A percentile compares a stretch with the other conserved stretches of the same genome.
phyloP scores from a whole-genome alignment of 2,329 filamentous ascomycete genomes.

The Neurospora sp. region DNA sequence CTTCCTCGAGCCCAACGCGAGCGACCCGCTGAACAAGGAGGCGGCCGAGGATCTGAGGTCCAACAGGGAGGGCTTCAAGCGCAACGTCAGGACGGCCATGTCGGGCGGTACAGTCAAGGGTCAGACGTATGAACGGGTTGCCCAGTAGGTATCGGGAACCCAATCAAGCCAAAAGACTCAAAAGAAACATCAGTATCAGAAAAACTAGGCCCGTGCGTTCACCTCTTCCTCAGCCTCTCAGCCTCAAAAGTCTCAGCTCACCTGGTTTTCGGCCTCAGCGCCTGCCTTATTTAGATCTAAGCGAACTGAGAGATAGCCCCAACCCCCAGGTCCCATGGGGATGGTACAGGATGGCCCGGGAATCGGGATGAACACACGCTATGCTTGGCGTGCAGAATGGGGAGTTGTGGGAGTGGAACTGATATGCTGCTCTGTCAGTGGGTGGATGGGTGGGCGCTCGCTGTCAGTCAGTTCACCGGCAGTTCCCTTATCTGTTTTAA shows the following conservation, averaged over 20 bases:
- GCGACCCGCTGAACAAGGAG: constrained; percentile 96
- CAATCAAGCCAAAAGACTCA: constrained; percentile 1
- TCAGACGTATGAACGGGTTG: constrained; percentile 65
- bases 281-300: background rate
- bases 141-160: background rate
- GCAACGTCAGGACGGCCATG: constrained; percentile 82
- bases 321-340: background rate
- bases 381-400: background rate
- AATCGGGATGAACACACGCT: background rate
- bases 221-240: background rate
- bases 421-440: background rate
- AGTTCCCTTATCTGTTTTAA: background rate
- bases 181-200: background rate
- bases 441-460: background rate
- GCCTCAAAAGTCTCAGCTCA: background rate
- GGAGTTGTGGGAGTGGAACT: background rate
- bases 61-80: constrained; percentile 81
- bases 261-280: background rate
- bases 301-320: background rate
- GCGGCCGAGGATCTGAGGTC: constrained; percentile 83
- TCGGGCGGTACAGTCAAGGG: constrained; percentile 66
- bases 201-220: background rate
- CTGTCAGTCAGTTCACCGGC: background rate
- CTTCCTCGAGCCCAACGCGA: constrained; percentile 94
- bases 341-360: background rate